These are phyloP conservation scores for Aspergillus calidoustus DNA, from an alignment of 2,329 filamentous ascomycete species.

Conservation along the genomic window DNA sequence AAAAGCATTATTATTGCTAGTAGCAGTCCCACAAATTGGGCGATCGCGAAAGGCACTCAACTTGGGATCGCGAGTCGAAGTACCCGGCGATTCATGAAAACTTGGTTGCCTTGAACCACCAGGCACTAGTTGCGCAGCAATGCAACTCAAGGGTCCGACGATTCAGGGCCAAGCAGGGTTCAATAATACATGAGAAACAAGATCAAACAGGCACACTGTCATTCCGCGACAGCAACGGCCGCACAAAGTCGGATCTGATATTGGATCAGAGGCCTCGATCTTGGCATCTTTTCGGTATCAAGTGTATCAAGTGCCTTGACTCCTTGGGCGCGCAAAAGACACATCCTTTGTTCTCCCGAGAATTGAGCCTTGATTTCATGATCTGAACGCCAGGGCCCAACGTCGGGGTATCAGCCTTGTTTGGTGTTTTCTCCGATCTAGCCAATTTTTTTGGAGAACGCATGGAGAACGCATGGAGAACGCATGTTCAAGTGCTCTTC, in stretches of 20 bases:
- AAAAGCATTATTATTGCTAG: neutral
- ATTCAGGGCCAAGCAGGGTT: neutral
- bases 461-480: neutral
- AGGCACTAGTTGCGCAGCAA: neutral
- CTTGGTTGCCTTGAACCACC: neutral
- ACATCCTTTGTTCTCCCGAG: neutral
- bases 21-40: neutral
- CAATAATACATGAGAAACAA: neutral
- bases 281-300: neutral
- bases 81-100: slow-evolving; percentile 1
- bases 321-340: neutral
- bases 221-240: neutral
- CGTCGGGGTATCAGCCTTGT: neutral
- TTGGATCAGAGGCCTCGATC: slow-evolving; percentile 1
- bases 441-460: slow-evolving; percentile 5
- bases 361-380: neutral
- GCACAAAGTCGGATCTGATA: neutral
- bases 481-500: neutral
- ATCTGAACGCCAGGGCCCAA: neutral
- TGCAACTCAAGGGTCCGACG: neutral
- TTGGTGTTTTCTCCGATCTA: neutral
- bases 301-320: neutral
- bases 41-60: neutral
- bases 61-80: neutral
- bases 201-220: neutral